Base-by-base conservation (phyloP, 1,139 yeast species). In the Entelexis paramagnoliae region DNA sequence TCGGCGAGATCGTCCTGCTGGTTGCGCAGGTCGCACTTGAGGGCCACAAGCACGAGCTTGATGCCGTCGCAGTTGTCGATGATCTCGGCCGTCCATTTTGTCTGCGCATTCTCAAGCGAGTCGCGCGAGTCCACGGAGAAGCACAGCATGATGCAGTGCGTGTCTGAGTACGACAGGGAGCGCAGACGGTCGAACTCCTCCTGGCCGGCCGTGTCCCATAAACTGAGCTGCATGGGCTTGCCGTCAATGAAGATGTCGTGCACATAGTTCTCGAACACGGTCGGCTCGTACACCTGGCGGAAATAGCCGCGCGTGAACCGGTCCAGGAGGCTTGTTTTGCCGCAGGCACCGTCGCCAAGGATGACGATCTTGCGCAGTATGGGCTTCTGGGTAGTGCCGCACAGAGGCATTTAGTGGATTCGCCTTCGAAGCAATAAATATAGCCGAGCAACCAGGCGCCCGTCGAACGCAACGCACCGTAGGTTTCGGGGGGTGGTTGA, bases 201-300 rank as follows among this genome's bases (percentile, higher is more conserved):
- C 72, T 91, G 98, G 7, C 98, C 98, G 4, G 98, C 98, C 6
- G 98, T 91, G 66, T 91, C 98, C 98, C 98, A 91, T 53, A 91
- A 73, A 28, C 96, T 87, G 57, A 91, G 72, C 64, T 89, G 95
- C 62, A 91, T 85, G 49, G 93, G 88, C 67, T 87, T 89, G 46
- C 93, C 93, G 67, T 91, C 98, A 54, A 91, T 88, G 70, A 86
- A 91, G 59, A 91, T 89, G 66, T 91, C 98, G 69, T 91, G 98
- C 54, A 89, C 95, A 66, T 91, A 91, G 71, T 91, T 91, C 67
- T 91, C 98, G 68, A 91, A 91, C 34, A 91, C 97, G 0, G 98
- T 91, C 26, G 98, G 98, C 64, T 91, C 98, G 68, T 91, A 91
- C 20, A 91, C 97, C 65, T 91, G 96, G 10, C 98, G 98, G 70